Conservation (phyloP, 1,284 basidiomycete genomes). For the Cutaneotrichosporon cavernicola region DNA sequence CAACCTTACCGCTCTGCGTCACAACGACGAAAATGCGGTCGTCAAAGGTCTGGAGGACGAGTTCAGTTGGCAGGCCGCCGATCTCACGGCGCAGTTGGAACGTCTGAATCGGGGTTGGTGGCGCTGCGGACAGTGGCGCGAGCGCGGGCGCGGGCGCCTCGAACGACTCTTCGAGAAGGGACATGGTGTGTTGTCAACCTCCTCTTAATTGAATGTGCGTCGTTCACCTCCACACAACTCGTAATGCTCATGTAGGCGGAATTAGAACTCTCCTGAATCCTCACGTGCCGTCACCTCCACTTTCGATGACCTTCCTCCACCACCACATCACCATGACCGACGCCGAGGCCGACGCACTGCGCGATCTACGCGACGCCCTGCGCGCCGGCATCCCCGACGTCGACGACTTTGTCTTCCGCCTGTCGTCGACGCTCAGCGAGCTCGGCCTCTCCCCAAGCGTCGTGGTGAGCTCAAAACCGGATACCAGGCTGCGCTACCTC, state of each 20-base stretch:
- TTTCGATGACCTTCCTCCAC: conserved; percentile 7
- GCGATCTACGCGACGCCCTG: conserved; percentile 35
- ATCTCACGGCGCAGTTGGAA: conserved; percentile 58
- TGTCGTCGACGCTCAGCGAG: conserved; percentile 10
- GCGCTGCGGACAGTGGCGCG: conserved; percentile 2
- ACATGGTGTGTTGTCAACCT: conserved; percentile 24
- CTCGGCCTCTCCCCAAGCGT: conserved; percentile 9
- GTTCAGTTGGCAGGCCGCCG: conserved; percentile 65
- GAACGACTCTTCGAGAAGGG: conserved; percentile 39
- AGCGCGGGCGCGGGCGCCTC: conserved; percentile 1
- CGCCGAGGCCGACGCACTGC: conserved; percentile 24
- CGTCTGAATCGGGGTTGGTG: conserved; percentile 33
- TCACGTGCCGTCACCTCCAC: conserved; percentile 5
- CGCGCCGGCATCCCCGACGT: conserved; percentile 30
- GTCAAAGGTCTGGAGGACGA: conserved; percentile 71
- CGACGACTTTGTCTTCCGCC: conserved; percentile 28
- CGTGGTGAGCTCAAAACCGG: neutral
- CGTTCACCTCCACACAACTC: neutral
- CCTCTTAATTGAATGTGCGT: neutral
- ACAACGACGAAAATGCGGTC: conserved; percentile 78
- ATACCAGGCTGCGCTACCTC: conserved; percentile 27
- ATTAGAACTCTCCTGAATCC: neutral
- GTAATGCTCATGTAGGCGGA: neutral
- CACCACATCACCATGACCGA: conserved; percentile 15
- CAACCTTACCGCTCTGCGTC: conserved; percentile 81